Base-by-base conservation (phyloP, 108 stramenopile species). In the Nitzschia sp. region DNA sequence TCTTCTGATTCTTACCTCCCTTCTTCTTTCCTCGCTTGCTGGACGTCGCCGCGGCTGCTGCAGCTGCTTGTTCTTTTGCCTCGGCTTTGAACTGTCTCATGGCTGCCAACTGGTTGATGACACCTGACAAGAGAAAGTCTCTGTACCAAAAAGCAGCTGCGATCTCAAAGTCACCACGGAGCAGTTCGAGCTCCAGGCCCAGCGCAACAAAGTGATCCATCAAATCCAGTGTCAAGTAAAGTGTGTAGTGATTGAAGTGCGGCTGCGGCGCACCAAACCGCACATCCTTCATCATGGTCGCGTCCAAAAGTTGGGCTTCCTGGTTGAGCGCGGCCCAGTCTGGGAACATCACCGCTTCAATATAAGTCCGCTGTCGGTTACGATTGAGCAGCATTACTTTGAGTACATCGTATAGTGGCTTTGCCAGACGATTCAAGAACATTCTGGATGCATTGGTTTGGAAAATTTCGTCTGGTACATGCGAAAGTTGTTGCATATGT, bases 361-460 rank as follows among this genome's bases (percentile, higher is more conserved):
- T 86, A 60, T 74, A 94, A 17, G 81, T 75, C 19, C 87, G 68
- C 65, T 94, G 89, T 61, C 92, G 72, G 62, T 89, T 87, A 11
- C 88, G 74, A 80, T 89, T 89, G 27, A 87, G 68, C 18, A 82
- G 66, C 19, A 77, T 64, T 0, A 89, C 61, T 70, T 94, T 94
- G 46, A 94, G 74, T 19, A 83, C 77, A 59, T 94, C 92, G 49
- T 94, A 94, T 29, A 91, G 69, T 3, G 92, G 92, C 60, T 91
- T 94, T 0, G 82, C 84, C 33, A 91, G 58, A 0, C 89, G 84
- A 38, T 57, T 63, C 23, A 94, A 54, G 72, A 88, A 94, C 23
- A 64, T 57, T 17, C 60, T 38, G 11, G 57, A 70, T 23, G 56
- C 70, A 9, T 57, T 55, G 47, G 56, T 57, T 24, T 66, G 57